Evolutionary conservation across 805 yeast species (phyloP).

Genomic region (Teunomyces funiuensis): DNA sequence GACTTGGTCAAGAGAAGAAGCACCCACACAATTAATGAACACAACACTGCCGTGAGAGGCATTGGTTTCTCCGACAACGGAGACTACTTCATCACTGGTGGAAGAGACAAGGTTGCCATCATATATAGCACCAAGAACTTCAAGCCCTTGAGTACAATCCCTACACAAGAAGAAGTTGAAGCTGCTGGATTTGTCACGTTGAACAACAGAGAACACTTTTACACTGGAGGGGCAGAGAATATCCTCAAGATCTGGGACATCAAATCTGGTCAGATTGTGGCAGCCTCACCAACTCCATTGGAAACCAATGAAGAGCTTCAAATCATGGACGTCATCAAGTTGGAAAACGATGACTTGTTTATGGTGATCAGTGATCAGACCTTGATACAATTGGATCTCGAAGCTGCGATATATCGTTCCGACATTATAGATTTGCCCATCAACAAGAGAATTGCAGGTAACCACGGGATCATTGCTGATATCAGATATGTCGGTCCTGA

Average conservation of each 20-base stretch:
- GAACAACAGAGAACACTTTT: conserved; percentile 39
- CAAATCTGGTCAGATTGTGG: conserved; percentile 46
- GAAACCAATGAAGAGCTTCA: conserved; percentile 71
- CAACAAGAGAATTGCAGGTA: conserved; percentile 72
- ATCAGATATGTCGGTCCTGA: conserved; percentile 73
- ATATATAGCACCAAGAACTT: conserved; percentile 51
- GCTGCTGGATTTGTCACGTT: conserved; percentile 57
- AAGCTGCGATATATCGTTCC: conserved; percentile 8
- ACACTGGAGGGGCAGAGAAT: conserved; percentile 79
- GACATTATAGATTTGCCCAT: conserved; percentile 36
- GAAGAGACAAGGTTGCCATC: conserved; percentile 79
- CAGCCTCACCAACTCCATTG: conserved; percentile 47
- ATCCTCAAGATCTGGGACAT: conserved; percentile 65
- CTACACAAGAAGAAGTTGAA: conserved; percentile 73
- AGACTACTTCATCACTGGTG: conserved; percentile 68
- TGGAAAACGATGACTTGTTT: conserved; percentile 38
- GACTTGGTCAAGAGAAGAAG: conserved; percentile 74
- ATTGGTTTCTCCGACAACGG: conserved; percentile 61
- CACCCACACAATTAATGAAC: conserved; percentile 65
- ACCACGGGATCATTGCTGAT: conserved; percentile 94
- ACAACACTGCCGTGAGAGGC: conserved; percentile 83
- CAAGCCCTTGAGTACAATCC: conserved; percentile 61
- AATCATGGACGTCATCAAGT: conserved; percentile 56
- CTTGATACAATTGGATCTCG: conserved; percentile 47
- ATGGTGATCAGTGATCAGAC: conserved; percentile 85